phyloP scores from a whole-genome alignment of 768 basidiomycete genomes.

The Mycena rosella region DNA sequence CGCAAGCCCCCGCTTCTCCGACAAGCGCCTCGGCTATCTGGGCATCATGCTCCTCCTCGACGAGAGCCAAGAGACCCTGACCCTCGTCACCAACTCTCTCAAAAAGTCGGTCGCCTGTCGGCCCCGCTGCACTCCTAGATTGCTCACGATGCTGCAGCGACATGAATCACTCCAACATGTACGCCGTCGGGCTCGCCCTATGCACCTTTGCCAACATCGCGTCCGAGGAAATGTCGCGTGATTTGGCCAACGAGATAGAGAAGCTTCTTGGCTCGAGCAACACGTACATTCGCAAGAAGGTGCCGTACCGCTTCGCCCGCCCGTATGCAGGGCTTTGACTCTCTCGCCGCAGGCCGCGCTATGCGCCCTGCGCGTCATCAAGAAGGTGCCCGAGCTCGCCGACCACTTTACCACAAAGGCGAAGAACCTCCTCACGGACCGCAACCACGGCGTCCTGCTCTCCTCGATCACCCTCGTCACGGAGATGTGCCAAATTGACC shows the following conservation, averaged over 20 bases:
- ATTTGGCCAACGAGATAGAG: slow-evolving; percentile 97
- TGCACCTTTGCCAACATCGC: slow-evolving; percentile 99
- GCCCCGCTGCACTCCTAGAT: slow-evolving; percentile 2
- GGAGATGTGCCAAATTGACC: slow-evolving; percentile 92
- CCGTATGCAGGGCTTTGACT: slow-evolving; percentile 23
- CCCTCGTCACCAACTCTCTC: slow-evolving; percentile 96
- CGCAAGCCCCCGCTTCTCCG: slow-evolving; percentile 93
- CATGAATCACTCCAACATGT: slow-evolving; percentile 99
- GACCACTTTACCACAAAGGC: slow-evolving; percentile 93
- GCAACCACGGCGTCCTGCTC: slow-evolving; percentile 96
- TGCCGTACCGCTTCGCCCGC: slow-evolving; percentile 46
- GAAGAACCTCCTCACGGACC: slow-evolving; percentile 92
- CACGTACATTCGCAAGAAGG: slow-evolving; percentile 99
- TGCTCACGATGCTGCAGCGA: slow-evolving; percentile 68
- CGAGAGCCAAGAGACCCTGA: slow-evolving; percentile 98
- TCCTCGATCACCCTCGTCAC: slow-evolving; percentile 95
- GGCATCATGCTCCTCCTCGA: slow-evolving; percentile 98
- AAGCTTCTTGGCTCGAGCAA: slow-evolving; percentile 97
- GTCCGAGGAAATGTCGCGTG: slow-evolving; percentile 99
- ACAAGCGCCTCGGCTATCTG: slow-evolving; percentile 96
- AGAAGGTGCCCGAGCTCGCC: slow-evolving; percentile 94
- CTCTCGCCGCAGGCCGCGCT: slow-evolving; percentile 79
- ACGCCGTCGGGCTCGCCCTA: slow-evolving; percentile 95
- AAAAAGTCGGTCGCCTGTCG: slow-evolving; percentile 81
- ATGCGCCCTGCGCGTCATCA: slow-evolving; percentile 93